phyloP scores from a whole-genome alignment of 1,139 yeast species.

The Geotrichum phurueaensis region DNA sequence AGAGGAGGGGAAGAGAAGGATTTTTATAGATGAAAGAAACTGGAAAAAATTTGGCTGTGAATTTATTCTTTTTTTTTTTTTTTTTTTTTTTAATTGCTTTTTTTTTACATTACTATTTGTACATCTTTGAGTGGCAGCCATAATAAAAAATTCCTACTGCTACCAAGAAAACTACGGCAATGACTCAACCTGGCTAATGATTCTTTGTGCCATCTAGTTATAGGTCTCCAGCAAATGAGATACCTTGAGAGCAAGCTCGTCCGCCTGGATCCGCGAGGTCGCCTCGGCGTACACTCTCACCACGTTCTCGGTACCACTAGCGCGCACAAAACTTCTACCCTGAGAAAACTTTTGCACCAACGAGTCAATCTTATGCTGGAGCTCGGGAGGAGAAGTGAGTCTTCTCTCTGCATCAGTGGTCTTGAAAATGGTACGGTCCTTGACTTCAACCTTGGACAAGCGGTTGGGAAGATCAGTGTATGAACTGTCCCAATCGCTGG shows the following conservation, averaged over 20 bases:
- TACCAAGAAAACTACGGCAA: neutral
- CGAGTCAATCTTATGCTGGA: conserved; percentile 68
- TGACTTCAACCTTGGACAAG: conserved; percentile 72
- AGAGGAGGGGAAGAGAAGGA: neutral
- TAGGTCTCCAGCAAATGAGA: conserved; percentile 30
- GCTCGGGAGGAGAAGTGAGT: conserved; percentile 66
- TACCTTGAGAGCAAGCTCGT: conserved; percentile 50
- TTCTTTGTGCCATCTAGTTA: conserved; percentile 16
- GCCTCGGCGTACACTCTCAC: conserved; percentile 96
- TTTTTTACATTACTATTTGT: neutral
- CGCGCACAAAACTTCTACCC: conserved; percentile 91
- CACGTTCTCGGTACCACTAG: conserved; percentile 97
- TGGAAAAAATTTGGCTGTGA: neutral
- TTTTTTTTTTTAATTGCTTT: neutral
- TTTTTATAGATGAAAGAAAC: neutral
- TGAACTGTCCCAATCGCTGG: conserved; percentile 67
- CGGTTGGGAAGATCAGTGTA: conserved; percentile 85
- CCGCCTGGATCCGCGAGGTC: conserved; percentile 46
- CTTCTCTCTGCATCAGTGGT: conserved; percentile 90
- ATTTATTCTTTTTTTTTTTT: neutral
- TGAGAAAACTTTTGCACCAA: conserved; percentile 50
- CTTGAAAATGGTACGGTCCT: conserved; percentile 69
- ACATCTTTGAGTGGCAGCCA: too few relatives aligned
- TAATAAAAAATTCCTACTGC: too few relatives aligned
- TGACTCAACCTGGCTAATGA: neutral